Evolutionary conservation across 169 alveolate genomes (phyloP), one percentile per base, ranked within the genome.

Genomic region (Cryptosporidium sp.): DNA sequence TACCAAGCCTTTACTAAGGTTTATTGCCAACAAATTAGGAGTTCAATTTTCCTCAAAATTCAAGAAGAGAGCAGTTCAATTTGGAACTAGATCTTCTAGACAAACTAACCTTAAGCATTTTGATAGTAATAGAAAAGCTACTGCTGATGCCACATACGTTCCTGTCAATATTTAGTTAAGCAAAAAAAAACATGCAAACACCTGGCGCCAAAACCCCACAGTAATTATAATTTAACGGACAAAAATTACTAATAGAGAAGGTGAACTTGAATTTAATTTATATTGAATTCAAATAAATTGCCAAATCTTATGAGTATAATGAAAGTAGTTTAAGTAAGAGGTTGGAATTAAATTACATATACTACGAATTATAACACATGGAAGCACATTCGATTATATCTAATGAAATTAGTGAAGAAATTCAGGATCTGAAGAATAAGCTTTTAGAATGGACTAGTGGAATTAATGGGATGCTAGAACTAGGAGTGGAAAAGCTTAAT

Each of bases 31-130:
- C 1, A 70, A 70, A 14, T 48, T 86, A 0, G 95, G 94, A 56
- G 48, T 94, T 65, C 51, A 70, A 18, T 71, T 71, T 33, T 84
- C 86, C 1, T 52, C 86, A 4, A 21, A 75, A 35, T 93, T 94
- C 58, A 94, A 92, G 69, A 96, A 95, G 69, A 93, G 95, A 85
- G 98, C 97, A 10, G 93, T 96, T 23, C 93, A 95, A 75, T 95
- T 95, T 92, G 97, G 97, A 37, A 93, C 97, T 9, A 92, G 95
- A 70, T 85, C 95, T 39, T 95, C 97, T 4, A 93, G 95, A 56
- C 65, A 91, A 33, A 91, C 96, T 18, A 96, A 96, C 84, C 85
- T 85, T 31, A 71, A 91, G 69, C 92, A 93, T 18, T 95, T 93
- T 87, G 97, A 96, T 14, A 91, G 95, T 16, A 92, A 94, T 72